phyloP scores from a whole-genome alignment of 148 eudicot genomes.

The Linanthus parryae region DNA sequence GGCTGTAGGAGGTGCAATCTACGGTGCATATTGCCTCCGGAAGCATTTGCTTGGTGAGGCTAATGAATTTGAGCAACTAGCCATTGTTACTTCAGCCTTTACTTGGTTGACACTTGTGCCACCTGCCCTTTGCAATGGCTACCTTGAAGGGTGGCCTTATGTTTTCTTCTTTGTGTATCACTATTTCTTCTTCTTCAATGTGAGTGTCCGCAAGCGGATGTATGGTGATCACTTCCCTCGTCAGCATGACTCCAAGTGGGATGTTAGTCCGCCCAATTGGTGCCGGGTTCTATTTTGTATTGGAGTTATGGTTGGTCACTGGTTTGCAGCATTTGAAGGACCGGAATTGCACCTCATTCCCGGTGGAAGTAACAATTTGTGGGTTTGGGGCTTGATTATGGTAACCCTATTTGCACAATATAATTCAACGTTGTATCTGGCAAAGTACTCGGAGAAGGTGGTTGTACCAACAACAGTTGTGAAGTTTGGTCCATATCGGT shows the following conservation, averaged over 20 bases:
- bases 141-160: constrained; percentile 84
- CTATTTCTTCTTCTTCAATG: constrained; percentile 74
- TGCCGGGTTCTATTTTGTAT: constrained; percentile 36
- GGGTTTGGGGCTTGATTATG: constrained; percentile 62
- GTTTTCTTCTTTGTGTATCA: constrained; percentile 81
- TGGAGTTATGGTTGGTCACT: constrained; percentile 62
- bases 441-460: constrained; percentile 78
- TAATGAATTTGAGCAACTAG: constrained; percentile 52
- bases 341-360: constrained; percentile 68
- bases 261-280: constrained; percentile 44
- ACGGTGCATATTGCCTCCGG: constrained; percentile 46
- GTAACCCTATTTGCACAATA: constrained; percentile 63
- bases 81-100: constrained; percentile 60
- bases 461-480: constrained; percentile 81
- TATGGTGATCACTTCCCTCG: constrained; percentile 58
- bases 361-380: constrained; percentile 76
- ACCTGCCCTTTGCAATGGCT: constrained; percentile 82
- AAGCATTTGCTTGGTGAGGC: constrained; percentile 54
- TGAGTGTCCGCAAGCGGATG: constrained; percentile 60
- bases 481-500: constrained; percentile 75
- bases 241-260: constrained; percentile 85
- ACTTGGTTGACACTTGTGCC: constrained; percentile 86
- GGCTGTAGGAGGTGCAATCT: constrained; percentile 47
- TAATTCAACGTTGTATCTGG: constrained; percentile 60
- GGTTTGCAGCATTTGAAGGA: constrained; percentile 89